A percentile compares a stretch with the other conserved stretches of the same genome.
phyloP scores from a whole-genome alignment of 2,329 filamentous ascomycete species.

The Colletotrichum tofieldiae region DNA sequence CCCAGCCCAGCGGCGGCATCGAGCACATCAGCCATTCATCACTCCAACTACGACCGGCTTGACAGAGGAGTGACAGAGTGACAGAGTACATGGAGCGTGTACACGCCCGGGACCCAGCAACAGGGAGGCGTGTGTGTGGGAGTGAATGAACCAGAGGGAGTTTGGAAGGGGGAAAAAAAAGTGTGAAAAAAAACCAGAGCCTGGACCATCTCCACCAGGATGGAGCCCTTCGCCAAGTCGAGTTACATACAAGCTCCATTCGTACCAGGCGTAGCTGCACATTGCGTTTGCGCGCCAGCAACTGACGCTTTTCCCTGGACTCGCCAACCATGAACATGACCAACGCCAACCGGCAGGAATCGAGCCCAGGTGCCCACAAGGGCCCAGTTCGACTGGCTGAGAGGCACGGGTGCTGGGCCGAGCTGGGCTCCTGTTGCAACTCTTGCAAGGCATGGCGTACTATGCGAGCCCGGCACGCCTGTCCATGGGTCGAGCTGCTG shows the following conservation, averaged over 20 bases:
- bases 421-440: slow-evolving; percentile 1
- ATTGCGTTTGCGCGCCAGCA: not conserved
- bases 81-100: not conserved
- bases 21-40: slow-evolving; percentile 1
- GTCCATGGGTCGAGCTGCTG: slow-evolving; percentile 19
- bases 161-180: not conserved
- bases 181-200: slow-evolving; percentile 15
- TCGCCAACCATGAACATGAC: slow-evolving; percentile 13
- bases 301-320: slow-evolving; percentile 7
- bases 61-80: slow-evolving; percentile 4
- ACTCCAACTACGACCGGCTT: not conserved
- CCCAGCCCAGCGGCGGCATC: slow-evolving; percentile 14
- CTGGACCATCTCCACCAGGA: slow-evolving; percentile 29
- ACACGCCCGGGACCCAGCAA: slow-evolving; percentile 11
- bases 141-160: not conserved
- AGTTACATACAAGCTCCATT: not conserved
- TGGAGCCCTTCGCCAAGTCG: slow-evolving; percentile 13
- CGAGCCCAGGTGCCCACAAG: slow-evolving; percentile 8
- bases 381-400: slow-evolving; percentile 15
- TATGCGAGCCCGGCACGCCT: not conserved
- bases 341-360: slow-evolving; percentile 13
- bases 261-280: slow-evolving; percentile 7
- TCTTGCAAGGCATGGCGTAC: slow-evolving; percentile 11
- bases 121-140: not conserved
- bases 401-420: slow-evolving; percentile 11